Conservation (phyloP, 352 stramenopile species). For the Elongisporangium prolatum region DNA sequence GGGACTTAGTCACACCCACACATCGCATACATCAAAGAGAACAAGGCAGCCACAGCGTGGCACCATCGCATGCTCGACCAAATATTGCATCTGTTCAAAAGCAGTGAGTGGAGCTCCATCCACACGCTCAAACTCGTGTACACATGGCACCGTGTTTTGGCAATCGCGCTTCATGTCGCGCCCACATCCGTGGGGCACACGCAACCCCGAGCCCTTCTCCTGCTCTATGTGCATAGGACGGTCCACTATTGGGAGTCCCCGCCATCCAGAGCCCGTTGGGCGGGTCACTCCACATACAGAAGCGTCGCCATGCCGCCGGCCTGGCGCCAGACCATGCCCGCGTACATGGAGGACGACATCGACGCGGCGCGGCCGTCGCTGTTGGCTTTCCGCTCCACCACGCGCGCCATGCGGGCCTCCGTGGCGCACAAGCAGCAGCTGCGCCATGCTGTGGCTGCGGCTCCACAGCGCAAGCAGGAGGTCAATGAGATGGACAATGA, state of each 20-base stretch:
- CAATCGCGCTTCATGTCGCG: not conserved
- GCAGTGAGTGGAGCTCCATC: not conserved
- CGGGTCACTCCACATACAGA: not conserved
- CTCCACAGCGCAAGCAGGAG: not conserved
- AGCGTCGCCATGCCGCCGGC: not conserved
- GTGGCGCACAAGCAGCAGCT: not conserved
- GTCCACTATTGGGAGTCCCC: conserved; percentile 15
- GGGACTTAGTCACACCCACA: not conserved
- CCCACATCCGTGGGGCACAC: not conserved
- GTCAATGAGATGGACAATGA: not conserved
- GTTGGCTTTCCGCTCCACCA: conserved; percentile 30
- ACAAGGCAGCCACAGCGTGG: not conserved
- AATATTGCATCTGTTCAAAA: not conserved
- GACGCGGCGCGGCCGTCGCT: conserved; percentile 30
- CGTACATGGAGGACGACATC: conserved; percentile 10
- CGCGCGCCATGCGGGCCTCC: not conserved
- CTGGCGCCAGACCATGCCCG: conserved; percentile 18
- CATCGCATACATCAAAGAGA: not conserved
- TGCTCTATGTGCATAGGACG: conserved; percentile 19
- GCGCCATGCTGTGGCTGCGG: not conserved
- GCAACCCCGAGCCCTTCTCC: not conserved
- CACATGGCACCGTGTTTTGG: not conserved
- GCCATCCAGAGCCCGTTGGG: conserved; percentile 8
- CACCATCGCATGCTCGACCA: not conserved
- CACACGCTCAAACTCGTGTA: not conserved